Evolutionary conservation across 2,329 filamentous ascomycete genomes (phyloP).

Genomic region (Helicocarpus griseus): DNA sequence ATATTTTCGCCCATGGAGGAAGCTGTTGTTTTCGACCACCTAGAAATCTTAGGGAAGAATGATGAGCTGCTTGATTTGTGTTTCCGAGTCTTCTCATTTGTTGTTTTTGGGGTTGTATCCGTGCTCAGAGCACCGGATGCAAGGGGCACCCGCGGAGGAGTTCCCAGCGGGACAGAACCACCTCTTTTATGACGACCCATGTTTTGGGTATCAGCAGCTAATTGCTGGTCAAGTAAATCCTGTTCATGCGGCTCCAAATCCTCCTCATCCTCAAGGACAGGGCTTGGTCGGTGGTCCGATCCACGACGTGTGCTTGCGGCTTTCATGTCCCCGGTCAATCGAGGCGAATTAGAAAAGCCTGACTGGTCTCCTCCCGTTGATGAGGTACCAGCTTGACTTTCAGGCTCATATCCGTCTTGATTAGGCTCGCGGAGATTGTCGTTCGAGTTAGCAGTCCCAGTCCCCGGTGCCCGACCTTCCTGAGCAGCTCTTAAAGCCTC

Average conservation of each 20-base stretch:
- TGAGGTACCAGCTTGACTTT: slow-evolving; percentile 67
- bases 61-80: slow-evolving; percentile 80
- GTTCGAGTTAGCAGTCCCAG: slow-evolving; percentile 48
- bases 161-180: slow-evolving; percentile 36
- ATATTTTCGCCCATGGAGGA: slow-evolving; percentile 76
- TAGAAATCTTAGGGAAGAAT: slow-evolving; percentile 82
- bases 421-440: slow-evolving; percentile 56
- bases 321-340: slow-evolving; percentile 18
- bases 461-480: slow-evolving; percentile 26
- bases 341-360: slow-evolving; percentile 54
- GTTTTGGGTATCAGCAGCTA: slow-evolving; percentile 50
- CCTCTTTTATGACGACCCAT: slow-evolving; percentile 30
- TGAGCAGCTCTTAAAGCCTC: slow-evolving; percentile 63
- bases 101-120: slow-evolving; percentile 62
- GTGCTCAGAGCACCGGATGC: slow-evolving; percentile 49
- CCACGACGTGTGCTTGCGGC: slow-evolving; percentile 40
- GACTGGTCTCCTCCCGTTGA: slow-evolving; percentile 65
- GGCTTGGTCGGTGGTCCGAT: slow-evolving; percentile 77
- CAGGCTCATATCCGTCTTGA: slow-evolving; percentile 76
- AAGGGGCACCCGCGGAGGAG: slow-evolving; percentile 34
- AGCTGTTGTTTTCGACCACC: slow-evolving; percentile 94
- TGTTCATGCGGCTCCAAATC: slow-evolving; percentile 49
- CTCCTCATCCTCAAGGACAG: slow-evolving; percentile 75
- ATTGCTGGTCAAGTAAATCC: slow-evolving; percentile 43
- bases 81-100: slow-evolving; percentile 67